Percentiles rank a stretch among this genome's conserved stretches.
These are phyloP conservation scores for Pestalotiopsis sp. DNA, from an alignment of 2,329 filamentous ascomycete species.

Conservation along the genomic window DNA sequence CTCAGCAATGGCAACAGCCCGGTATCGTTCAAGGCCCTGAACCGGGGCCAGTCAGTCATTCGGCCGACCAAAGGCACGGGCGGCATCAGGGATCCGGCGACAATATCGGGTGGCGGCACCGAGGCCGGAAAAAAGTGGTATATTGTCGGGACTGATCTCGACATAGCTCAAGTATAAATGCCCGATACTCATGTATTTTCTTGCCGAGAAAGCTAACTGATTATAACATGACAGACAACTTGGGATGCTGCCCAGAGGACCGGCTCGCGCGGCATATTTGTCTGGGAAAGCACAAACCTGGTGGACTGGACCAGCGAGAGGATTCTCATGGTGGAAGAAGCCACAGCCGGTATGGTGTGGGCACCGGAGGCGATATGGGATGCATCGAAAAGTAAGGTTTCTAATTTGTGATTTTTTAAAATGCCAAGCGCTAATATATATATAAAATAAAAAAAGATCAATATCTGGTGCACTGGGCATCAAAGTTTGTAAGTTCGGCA, in stretches of 20 bases:
- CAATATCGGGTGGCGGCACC: constrained; percentile 45
- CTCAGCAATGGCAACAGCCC: constrained; percentile 53
- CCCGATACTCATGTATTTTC: too few species aligned
- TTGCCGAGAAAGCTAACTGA: neutral
- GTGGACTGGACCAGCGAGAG: constrained; percentile 49
- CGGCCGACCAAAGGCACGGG: constrained; percentile 49
- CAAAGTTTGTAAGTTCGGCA: constrained; percentile 41
- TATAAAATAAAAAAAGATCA: constrained; percentile 34
- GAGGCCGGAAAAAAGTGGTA: constrained; percentile 52
- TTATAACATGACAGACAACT: constrained; percentile 36
- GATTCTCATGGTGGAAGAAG: constrained; percentile 49
- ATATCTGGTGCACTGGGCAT: constrained; percentile 48
- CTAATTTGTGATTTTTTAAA: neutral
- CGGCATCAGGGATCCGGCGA: constrained; percentile 52
- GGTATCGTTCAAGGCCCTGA: constrained; percentile 47
- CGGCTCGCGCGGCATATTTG: constrained; percentile 51
- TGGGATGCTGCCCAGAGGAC: constrained; percentile 54
- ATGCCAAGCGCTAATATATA: constrained; percentile 10
- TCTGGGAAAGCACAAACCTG: constrained; percentile 55
- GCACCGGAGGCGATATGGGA: constrained; percentile 58
- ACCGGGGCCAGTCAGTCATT: constrained; percentile 47
- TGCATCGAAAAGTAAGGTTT: constrained; percentile 33
- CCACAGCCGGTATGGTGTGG: constrained; percentile 59
- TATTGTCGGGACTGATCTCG: constrained; percentile 53
- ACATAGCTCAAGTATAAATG: constrained; percentile 43